Conservation (phyloP, 2,329 filamentous ascomycete genomes). For the Talaromyces sp. region DNA sequence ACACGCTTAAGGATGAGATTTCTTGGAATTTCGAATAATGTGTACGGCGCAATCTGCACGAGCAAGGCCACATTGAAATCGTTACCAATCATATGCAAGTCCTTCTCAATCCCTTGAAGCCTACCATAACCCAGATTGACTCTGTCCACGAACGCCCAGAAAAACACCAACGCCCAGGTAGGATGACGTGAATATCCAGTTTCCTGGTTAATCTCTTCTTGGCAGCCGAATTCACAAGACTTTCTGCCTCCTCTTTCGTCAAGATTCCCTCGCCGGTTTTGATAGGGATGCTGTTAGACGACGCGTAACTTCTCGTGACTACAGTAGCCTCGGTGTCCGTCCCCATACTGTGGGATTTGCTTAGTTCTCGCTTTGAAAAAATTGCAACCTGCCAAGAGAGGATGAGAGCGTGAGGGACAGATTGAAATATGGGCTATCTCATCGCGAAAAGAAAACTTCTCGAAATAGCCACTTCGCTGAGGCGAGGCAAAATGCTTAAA, state of each 20-base stretch:
- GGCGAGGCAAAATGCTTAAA: background rate
- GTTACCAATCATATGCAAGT: slow-evolving; percentile 59
- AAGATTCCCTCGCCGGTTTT: slow-evolving; percentile 4
- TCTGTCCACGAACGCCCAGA: slow-evolving; percentile 12
- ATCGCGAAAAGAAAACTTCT: background rate
- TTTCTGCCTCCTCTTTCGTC: slow-evolving; percentile 7
- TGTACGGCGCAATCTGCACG: background rate
- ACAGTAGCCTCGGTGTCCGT: background rate
- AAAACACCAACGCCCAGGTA: slow-evolving; percentile 11
- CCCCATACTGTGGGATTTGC: background rate
- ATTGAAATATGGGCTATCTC: background rate
- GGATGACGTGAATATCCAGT: slow-evolving; percentile 8
- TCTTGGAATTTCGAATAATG: background rate
- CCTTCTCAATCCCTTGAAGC: slow-evolving; percentile 63
- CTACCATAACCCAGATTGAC: slow-evolving; percentile 49
- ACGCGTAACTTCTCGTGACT: background rate
- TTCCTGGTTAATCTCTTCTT: slow-evolving; percentile 4
- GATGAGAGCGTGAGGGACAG: too few species aligned
- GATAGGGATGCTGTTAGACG: background rate
- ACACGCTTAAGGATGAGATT: slow-evolving; percentile 69
- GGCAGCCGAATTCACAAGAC: background rate
- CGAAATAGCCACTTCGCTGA: background rate
- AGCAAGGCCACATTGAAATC: slow-evolving; percentile 67
- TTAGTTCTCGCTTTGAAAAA: background rate
- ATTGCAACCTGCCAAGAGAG: background rate